Evolutionary conservation across 2,329 filamentous ascomycete species (phyloP).

Genomic region (Nigrospora oryzae): DNA sequence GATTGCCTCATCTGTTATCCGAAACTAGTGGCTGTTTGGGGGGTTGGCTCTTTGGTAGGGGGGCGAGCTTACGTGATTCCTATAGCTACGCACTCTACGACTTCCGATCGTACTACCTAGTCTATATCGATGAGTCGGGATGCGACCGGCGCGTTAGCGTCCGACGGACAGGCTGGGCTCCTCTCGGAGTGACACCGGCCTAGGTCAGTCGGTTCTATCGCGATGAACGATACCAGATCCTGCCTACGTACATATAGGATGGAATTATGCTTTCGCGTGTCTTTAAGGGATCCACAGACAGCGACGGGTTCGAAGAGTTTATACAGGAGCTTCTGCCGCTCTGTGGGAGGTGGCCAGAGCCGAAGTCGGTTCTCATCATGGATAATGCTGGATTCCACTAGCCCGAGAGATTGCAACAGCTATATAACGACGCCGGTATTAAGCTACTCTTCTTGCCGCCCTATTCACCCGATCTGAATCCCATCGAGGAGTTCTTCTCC

Average conservation of each 20-base stretch:
- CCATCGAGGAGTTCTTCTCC: slow-evolving; percentile 1
- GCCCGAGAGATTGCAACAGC: slow-evolving; percentile 3
- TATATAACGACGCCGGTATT: background rate
- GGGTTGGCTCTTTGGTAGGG: no score
- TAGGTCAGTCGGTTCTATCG: slow-evolving; percentile 9
- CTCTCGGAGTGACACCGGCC: slow-evolving; percentile 11
- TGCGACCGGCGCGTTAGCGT: slow-evolving; percentile 21
- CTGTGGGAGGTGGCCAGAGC: slow-evolving; percentile 17
- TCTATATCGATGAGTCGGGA: slow-evolving; percentile 22
- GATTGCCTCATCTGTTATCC: no score
- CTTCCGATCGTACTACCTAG: slow-evolving; percentile 18
- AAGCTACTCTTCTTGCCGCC: slow-evolving; percentile 1
- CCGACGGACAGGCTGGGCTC: slow-evolving; percentile 22
- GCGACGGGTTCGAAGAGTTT: slow-evolving; percentile 15
- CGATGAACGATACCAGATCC: slow-evolving; percentile 5
- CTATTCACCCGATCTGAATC: slow-evolving; percentile 1
- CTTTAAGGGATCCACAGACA: slow-evolving; percentile 14
- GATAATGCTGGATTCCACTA: slow-evolving; percentile 20
- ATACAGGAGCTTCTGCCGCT: slow-evolving; percentile 17
- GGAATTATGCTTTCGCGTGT: slow-evolving; percentile 11
- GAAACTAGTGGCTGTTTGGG: no score
- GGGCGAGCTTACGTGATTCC: background rate
- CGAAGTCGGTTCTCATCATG: slow-evolving; percentile 20
- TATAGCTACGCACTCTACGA: background rate
- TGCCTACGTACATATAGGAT: slow-evolving; percentile 16